Base-by-base conservation (phyloP, 345 rosid genomes). In the Isatis tinctoria region DNA sequence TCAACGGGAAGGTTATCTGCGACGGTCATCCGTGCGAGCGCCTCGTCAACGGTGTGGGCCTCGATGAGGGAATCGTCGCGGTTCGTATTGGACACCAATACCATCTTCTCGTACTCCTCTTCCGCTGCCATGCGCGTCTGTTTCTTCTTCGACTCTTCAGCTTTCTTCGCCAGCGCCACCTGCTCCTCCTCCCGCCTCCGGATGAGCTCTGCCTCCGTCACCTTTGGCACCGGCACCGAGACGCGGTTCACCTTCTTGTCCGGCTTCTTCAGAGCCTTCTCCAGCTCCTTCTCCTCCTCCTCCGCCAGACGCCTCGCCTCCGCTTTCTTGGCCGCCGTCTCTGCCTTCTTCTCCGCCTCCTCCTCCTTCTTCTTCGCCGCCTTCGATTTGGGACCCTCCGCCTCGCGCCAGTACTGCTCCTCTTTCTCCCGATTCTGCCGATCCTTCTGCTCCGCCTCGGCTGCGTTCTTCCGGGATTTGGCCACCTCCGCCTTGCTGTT, bases 401-500 rank as follows among this genome's bases (percentile, higher is more conserved):
- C 97, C 43, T 92, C 98, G 24, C 90, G 93, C 99, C 99, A 92
- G 87, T 90, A 90, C 74, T 83, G 81, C 8, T 92, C 98, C 67
- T 95, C 98, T 83, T 92, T 90, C 70, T 92, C 87, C 30, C 83
- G 87, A 0, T 79, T 65, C 79, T 87, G 92, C 1, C 89, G 94
- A n/a, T 83, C 91, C 85, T 90, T 90, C 30, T 87, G 87, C 62
- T 90, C 94, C 48, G 89, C 1, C 79, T 95, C 98, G 5, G 84
- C 57, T 7, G 96, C 94, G 77, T 65, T 87, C 82, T 82, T 87
- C 16, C 99, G 87, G 11, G 83, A 89, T 60, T 87, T 81, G 22
- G 99, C 96, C 36, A 69, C 98, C 90, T 95, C 99, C 37, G 99
- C 93, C 76, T 90, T 95, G 87, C 87, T 92, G 82, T 88, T 92